These are phyloP conservation scores for Onygenales sp. DNA, from an alignment of 2,329 filamentous ascomycete species.

Conservation along the genomic window DNA sequence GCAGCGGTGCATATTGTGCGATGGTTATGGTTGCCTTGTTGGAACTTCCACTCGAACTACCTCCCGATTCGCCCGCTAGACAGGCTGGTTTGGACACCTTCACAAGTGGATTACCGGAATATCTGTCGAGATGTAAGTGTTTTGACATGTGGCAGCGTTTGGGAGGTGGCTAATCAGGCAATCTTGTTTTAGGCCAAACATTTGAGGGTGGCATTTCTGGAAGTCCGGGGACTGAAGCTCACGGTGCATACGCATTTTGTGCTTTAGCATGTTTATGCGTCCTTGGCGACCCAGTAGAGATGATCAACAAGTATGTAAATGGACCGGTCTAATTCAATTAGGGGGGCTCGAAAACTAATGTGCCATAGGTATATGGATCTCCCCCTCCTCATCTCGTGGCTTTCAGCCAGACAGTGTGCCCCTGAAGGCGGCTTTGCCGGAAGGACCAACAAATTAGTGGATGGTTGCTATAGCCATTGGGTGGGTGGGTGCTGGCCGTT, in stretches of 20 bases:
- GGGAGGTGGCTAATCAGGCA: slow-evolving; percentile 5
- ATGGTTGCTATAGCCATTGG: slow-evolving; percentile 98
- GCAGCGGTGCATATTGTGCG: slow-evolving; percentile 82
- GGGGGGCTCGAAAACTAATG: slow-evolving; percentile 6
- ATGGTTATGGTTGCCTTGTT: slow-evolving; percentile 75
- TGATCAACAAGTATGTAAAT: slow-evolving; percentile 56
- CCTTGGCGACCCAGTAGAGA: slow-evolving; percentile 65
- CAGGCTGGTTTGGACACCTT: slow-evolving; percentile 56
- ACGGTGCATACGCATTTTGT: slow-evolving; percentile 95
- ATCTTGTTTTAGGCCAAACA: slow-evolving; percentile 59
- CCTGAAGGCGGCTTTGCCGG: slow-evolving; percentile 91
- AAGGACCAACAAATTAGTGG: slow-evolving; percentile 93
- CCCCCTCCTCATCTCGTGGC: slow-evolving; percentile 69
- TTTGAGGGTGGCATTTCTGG: slow-evolving; percentile 90
- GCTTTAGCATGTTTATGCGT: slow-evolving; percentile 82
- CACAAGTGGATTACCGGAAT: slow-evolving; percentile 64
- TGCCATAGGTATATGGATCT: slow-evolving; percentile 62
- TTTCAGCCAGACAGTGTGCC: slow-evolving; percentile 78
- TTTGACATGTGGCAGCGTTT: slow-evolving; percentile 1
- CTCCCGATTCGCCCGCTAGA: slow-evolving; percentile 59
- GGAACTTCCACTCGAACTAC: slow-evolving; percentile 70
- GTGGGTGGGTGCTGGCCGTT: slow-evolving; percentile 91
- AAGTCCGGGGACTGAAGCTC: slow-evolving; percentile 78
- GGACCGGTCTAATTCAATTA: slow-evolving; percentile 1
- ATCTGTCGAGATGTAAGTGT: slow-evolving; percentile 66